Evolutionary conservation across 352 stramenopile genomes (phyloP).

Genomic region (Blastocystis hominis): DNA sequence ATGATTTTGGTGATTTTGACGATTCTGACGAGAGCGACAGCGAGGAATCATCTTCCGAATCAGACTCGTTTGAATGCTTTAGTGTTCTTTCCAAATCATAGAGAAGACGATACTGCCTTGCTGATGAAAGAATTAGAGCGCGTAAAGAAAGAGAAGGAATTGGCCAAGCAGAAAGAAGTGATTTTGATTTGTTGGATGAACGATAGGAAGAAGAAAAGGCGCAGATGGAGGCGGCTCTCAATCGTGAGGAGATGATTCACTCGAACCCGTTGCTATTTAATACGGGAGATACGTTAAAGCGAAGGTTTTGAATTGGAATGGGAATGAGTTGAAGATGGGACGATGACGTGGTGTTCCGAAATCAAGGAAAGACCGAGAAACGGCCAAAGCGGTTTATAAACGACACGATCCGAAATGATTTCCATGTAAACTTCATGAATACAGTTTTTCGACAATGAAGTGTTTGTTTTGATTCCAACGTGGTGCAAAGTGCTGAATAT

Average conservation of each 20-base stretch:
- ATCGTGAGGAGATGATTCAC: constrained; percentile 80
- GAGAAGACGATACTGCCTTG: constrained; percentile 89
- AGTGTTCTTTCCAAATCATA: constrained; percentile 70
- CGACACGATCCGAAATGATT: constrained; percentile 98
- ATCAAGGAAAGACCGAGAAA: constrained; percentile 85
- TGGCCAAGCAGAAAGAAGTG: constrained; percentile 76
- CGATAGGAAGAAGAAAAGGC: constrained; percentile 70
- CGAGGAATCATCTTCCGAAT: constrained; percentile 50
- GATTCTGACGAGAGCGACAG: constrained; percentile 69
- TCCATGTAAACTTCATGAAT: constrained; percentile 94
- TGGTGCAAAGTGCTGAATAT: no score
- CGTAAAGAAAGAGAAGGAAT: constrained; percentile 88
- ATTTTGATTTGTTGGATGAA: not conserved
- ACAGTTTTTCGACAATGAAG: constrained; percentile 70
- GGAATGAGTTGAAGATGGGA: constrained; percentile 83
- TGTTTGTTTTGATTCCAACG: constrained; percentile 19
- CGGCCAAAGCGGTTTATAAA: constrained; percentile 97
- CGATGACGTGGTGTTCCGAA: constrained; percentile 98
- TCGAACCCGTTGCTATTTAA: constrained; percentile 76
- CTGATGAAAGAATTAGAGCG: constrained; percentile 92
- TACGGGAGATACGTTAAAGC: not conserved
- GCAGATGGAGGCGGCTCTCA: constrained; percentile 72
- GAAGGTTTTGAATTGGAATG: no score
- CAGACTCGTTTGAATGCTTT: constrained; percentile 69
- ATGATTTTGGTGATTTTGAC: constrained; percentile 78